Evolutionary conservation across 768 basidiomycete species (phyloP).

Genomic region (Boletellus sp.): DNA sequence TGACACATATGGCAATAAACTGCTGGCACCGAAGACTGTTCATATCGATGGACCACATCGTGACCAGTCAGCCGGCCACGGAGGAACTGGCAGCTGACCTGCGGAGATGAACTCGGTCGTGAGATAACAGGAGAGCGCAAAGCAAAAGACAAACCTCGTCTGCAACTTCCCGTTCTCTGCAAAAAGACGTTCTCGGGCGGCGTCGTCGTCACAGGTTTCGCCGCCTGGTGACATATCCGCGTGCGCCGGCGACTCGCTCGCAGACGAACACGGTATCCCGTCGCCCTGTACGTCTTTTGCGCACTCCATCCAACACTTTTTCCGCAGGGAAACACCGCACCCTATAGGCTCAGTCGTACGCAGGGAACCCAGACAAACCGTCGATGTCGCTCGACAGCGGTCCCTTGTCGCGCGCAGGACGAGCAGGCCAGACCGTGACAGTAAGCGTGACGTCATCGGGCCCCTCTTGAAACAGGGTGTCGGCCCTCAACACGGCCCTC

Average conservation of each 20-base stretch:
- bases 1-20: no score
- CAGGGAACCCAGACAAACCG: constrained; percentile 17
- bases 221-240: constrained; percentile 20
- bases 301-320: not conserved
- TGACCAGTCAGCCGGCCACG: no score
- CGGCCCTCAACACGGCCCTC: constrained; percentile 15
- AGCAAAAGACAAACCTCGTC: no score
- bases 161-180: not conserved
- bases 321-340: constrained; percentile 28
- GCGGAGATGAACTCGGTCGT: no score
- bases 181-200: constrained; percentile 27
- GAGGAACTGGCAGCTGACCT: no score
- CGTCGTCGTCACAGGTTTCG: constrained; percentile 20
- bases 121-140: no score
- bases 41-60: no score
- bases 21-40: no score
- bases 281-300: constrained; percentile 16
- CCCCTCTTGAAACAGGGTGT: constrained; percentile 23
- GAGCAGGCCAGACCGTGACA: no score
- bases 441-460: constrained; percentile 32
- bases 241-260: constrained; percentile 12
- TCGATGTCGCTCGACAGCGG: not conserved
- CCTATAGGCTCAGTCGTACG: constrained; percentile 17
- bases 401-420: not conserved
- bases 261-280: constrained; percentile 16